Conservation (phyloP, 768 basidiomycete species). For the Leccinum longicurvipes region DNA sequence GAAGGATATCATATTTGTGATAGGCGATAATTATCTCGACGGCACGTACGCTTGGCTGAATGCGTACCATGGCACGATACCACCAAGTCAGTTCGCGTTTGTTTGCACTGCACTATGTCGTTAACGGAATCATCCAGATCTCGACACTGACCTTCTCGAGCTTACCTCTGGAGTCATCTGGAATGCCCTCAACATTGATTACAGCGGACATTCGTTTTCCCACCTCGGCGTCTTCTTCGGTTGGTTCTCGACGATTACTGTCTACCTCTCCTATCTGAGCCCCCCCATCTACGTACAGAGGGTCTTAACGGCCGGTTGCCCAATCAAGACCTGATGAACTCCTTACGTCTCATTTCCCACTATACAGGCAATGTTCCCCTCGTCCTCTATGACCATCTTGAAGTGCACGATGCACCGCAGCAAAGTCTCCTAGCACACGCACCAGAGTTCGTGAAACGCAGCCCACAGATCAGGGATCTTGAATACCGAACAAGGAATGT, state of each 20-base stretch:
- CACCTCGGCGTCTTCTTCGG: slow-evolving; percentile 95
- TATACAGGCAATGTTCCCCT: slow-evolving; percentile 76
- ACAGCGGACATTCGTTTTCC: slow-evolving; percentile 94
- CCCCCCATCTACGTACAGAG: slow-evolving; percentile 51
- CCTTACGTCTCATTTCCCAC: slow-evolving; percentile 66
- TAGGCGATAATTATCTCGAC: slow-evolving; percentile 84
- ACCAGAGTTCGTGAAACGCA: slow-evolving; percentile 41
- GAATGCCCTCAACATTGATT: slow-evolving; percentile 93
- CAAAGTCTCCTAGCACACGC: slow-evolving; percentile 41
- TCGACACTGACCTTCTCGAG: slow-evolving; percentile 58
- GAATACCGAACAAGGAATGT: slow-evolving; percentile 63
- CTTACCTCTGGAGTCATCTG: slow-evolving; percentile 86
- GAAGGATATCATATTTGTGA: slow-evolving; percentile 87
- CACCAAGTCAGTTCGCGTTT: slow-evolving; percentile 52
- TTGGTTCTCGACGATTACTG: slow-evolving; percentile 33
- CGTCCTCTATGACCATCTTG: slow-evolving; percentile 74
- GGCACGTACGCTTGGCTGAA: slow-evolving; percentile 93
- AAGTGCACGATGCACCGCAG: slow-evolving; percentile 41
- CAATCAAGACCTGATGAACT: slow-evolving; percentile 93
- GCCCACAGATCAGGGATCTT: slow-evolving; percentile 48
- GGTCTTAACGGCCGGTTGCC: slow-evolving; percentile 93
- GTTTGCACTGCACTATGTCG: not conserved
- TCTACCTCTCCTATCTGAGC: slow-evolving; percentile 1
- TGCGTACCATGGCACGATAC: slow-evolving; percentile 70
- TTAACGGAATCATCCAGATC: slow-evolving; percentile 41